Percentiles rank a stretch among this genome's conserved stretches.
Conservation (phyloP, 495 filamentous ascomycete genomes). For the Hypoxylon subgilvum region DNA sequence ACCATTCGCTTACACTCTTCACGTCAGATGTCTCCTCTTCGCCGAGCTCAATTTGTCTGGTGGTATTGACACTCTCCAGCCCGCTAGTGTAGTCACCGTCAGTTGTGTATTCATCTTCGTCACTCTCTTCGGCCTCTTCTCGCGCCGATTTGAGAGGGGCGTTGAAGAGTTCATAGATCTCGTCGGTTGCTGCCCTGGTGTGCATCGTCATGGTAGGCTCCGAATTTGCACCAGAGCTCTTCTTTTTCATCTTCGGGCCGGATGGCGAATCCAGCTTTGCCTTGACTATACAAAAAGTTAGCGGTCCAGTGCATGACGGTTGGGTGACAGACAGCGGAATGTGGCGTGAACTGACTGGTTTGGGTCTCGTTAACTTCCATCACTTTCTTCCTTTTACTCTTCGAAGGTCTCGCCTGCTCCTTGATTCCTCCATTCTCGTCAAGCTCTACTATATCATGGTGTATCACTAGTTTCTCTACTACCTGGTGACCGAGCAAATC, state of each 20-base stretch:
- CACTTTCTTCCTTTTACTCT: conserved; percentile 69
- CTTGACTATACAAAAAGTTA: conserved; percentile 66
- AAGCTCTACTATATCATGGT: conserved; percentile 50
- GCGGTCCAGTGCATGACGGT: not conserved
- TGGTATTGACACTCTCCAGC: conserved; percentile 77
- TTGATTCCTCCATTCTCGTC: conserved; percentile 61
- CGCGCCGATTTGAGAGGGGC: conserved; percentile 70
- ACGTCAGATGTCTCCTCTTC: conserved; percentile 59
- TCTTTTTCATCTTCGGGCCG: conserved; percentile 73
- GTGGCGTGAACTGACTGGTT: conserved; percentile 65
- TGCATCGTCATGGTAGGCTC: conserved; percentile 98
- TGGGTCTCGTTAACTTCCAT: conserved; percentile 84
- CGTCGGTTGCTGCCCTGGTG: conserved; percentile 92
- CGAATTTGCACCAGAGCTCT: conserved; percentile 46
- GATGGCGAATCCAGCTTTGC: conserved; percentile 89
- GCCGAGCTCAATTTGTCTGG: conserved; percentile 64
- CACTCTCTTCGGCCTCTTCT: conserved; percentile 57
- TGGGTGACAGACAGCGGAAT: not conserved
- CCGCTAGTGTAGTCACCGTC: conserved; percentile 79
- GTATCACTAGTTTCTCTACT: conserved; percentile 52
- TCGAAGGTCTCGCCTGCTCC: conserved; percentile 38
- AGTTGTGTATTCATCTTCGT: conserved; percentile 70
- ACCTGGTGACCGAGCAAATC: conserved; percentile 36
- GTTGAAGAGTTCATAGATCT: conserved; percentile 96
- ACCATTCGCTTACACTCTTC: conserved; percentile 82